Conservation (phyloP, 352 stramenopile species). For the Phytophthora fragariaefolia region DNA sequence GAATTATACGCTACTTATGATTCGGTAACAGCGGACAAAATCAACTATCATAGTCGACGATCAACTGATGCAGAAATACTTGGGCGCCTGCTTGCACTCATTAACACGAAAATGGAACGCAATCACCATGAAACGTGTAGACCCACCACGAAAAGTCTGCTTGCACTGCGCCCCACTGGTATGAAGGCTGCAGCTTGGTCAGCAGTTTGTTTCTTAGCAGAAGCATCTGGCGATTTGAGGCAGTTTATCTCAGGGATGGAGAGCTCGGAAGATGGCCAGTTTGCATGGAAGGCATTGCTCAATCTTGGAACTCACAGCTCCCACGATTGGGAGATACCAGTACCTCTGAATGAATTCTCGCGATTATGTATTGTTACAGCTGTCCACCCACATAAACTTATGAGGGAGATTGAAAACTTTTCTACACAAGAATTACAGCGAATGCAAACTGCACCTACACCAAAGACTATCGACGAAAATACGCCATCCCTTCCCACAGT, state of each 20-base stretch:
- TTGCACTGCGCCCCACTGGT: slow-evolving; percentile 28
- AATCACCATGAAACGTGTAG: slow-evolving; percentile 4
- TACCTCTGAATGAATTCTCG: slow-evolving; percentile 24
- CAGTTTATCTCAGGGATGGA: slow-evolving; percentile 40
- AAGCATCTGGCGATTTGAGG: slow-evolving; percentile 29
- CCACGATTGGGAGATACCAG: slow-evolving; percentile 13
- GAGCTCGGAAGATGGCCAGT: slow-evolving; percentile 7
- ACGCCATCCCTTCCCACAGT: slow-evolving; percentile 20
- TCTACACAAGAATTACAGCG: slow-evolving; percentile 19
- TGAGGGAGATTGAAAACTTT: slow-evolving; percentile 45
- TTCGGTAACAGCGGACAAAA: not conserved
- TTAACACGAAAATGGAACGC: slow-evolving; percentile 2
- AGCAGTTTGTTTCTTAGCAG: slow-evolving; percentile 39
- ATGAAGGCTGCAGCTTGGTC: slow-evolving; percentile 33
- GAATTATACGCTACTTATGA: not conserved
- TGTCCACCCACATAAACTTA: slow-evolving; percentile 32
- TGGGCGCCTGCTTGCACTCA: slow-evolving; percentile 15
- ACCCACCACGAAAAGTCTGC: slow-evolving; percentile 26
- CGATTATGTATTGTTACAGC: slow-evolving; percentile 37
- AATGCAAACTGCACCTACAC: slow-evolving; percentile 11
- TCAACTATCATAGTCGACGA: not conserved
- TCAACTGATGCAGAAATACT: slow-evolving; percentile 14
- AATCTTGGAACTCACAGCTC: slow-evolving; percentile 13
- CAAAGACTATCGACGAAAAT: not conserved
- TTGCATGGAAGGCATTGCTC: slow-evolving; percentile 33